Evolutionary conservation across 768 basidiomycete genomes (phyloP).

Genomic region (Pisolithus albus): DNA sequence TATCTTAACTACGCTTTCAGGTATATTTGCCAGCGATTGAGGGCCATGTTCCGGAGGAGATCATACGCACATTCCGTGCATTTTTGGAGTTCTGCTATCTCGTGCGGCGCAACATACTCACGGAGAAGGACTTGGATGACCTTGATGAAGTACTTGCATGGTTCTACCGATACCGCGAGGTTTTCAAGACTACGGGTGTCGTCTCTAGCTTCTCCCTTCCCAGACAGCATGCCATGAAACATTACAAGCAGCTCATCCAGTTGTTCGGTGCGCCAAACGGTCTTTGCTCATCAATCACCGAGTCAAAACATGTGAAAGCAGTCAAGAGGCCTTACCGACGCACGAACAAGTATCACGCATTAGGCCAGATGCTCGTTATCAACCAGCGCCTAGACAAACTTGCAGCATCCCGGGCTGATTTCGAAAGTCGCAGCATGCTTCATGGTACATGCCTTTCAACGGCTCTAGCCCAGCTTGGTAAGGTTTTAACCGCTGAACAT

Average conservation of each 20-base stretch:
- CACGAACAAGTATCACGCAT: constrained; percentile 18
- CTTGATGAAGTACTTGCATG: constrained; percentile 11
- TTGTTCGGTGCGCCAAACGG: constrained; percentile 31
- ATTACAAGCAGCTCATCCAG: constrained; percentile 22
- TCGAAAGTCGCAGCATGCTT: constrained; percentile 21
- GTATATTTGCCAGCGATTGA: constrained; percentile 26
- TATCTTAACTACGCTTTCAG: constrained; percentile 3
- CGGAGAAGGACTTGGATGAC: constrained; percentile 10
- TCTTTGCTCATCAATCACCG: constrained; percentile 32
- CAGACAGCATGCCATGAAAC: too few relatives aligned
- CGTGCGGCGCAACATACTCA: constrained; percentile 10
- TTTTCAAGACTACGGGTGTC: too few relatives aligned
- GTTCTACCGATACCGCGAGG: too few relatives aligned
- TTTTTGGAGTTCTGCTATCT: constrained; percentile 31
- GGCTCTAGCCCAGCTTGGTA: neutral
- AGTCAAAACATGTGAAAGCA: constrained; percentile 30
- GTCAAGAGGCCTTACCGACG: constrained; percentile 29
- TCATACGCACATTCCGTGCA: constrained; percentile 11
- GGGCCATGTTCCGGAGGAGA: constrained; percentile 14
- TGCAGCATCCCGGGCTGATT: constrained; percentile 10
- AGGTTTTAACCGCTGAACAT: neutral
- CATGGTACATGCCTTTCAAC: constrained; percentile 1
- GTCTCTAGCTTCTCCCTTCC: too few relatives aligned
- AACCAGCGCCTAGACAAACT: constrained; percentile 28
- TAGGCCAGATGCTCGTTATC: constrained; percentile 24